phyloP scores from a whole-genome alignment of 2,329 filamentous ascomycete species.

The Dactylellina cionopaga region DNA sequence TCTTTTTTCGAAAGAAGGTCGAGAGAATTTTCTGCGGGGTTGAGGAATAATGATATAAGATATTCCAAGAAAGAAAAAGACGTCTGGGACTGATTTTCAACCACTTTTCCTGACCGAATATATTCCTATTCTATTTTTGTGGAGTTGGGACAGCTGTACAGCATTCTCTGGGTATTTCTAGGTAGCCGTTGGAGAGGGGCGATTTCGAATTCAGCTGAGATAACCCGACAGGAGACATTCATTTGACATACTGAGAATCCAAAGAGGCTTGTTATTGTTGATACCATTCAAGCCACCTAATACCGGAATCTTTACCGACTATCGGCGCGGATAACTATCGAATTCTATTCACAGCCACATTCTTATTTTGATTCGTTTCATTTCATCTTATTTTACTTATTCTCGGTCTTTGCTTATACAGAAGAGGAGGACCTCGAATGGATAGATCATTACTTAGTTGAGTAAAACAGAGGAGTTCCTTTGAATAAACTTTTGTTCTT shows the following conservation, averaged over 20 bases:
- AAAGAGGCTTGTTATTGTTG: not conserved
- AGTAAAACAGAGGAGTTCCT: no score
- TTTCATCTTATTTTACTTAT: not conserved
- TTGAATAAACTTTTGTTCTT: no score
- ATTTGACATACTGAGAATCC: not conserved
- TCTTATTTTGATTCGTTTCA: not conserved
- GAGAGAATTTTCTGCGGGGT: not conserved
- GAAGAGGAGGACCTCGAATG: no score
- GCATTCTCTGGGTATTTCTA: not conserved
- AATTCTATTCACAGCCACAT: conserved; percentile 10
- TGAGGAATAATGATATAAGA: not conserved
- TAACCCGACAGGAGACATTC: not conserved
- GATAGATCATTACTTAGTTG: no score
- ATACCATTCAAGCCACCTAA: conserved; percentile 23
- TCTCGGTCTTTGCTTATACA: not conserved
- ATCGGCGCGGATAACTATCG: no score
- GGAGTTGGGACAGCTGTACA: no score
- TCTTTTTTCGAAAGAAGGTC: not conserved
- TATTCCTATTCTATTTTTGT: no score
- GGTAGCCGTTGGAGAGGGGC: conserved; percentile 8
- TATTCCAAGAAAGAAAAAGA: not conserved
- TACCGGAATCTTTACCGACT: conserved; percentile 25
- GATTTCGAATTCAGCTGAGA: not conserved
- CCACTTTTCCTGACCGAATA: not conserved
- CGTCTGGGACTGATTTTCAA: not conserved